Percentiles rank a stretch among this genome's conserved stretches.
Evolutionary conservation across 2,329 filamentous ascomycete species (phyloP).

Genomic region (Botrytis fragariae): DNA sequence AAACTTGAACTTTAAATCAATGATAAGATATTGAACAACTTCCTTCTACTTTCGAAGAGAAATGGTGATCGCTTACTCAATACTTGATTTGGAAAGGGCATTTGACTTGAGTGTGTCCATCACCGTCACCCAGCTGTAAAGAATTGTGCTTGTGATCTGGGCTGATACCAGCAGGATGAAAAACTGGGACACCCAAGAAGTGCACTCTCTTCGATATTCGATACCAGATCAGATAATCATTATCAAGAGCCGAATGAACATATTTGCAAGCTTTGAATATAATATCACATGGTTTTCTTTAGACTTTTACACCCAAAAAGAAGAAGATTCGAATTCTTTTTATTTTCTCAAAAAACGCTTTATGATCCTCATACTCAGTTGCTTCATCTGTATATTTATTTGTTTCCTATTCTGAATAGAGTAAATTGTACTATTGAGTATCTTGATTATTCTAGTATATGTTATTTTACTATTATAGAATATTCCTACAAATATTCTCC

Average conservation of each 20-base stretch:
- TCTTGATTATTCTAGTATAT: no score
- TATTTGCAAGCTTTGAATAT: not conserved
- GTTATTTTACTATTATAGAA: no score
- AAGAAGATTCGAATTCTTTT: no score
- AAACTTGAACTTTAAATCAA: not conserved
- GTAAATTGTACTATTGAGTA: no score
- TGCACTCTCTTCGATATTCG: not conserved
- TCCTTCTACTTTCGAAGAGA: not conserved
- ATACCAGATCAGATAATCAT: not conserved
- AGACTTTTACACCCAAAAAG: no score
- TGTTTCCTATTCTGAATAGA: no score
- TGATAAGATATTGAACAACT: not conserved
- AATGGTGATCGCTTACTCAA: not conserved
- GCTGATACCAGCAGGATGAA: not conserved
- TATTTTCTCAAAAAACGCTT: no score
- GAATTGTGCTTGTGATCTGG: not conserved
- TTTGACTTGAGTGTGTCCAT: not conserved
- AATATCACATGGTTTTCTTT: no score
- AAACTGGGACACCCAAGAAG: not conserved
- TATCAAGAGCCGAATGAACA: not conserved
- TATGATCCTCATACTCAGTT: no score
- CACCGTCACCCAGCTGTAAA: not conserved
- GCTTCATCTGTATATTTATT: no score
- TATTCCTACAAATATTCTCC: no score
- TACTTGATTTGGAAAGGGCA: not conserved